Base-by-base conservation (phyloP, 768 basidiomycete genomes). In the Bullera alba region DNA sequence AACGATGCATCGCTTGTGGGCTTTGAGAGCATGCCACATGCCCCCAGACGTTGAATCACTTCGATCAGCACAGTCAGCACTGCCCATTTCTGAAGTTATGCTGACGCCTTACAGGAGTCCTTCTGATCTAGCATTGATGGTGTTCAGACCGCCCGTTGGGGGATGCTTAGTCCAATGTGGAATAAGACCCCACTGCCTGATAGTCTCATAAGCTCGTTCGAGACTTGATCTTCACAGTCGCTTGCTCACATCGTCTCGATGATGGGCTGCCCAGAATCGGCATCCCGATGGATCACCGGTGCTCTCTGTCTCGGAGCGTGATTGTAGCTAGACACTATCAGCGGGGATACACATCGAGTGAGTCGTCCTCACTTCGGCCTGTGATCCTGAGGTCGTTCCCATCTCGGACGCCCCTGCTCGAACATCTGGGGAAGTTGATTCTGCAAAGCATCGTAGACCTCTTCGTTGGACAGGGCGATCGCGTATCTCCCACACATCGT, bases 81-180 rank as follows among this genome's bases (percentile, higher is more conserved):
- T n/a, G n/a, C n/a, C n/a, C n/a, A n/a, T n/a, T n/a, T 14, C 26
- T 30, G 15, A 30, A 27, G 15, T 4, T 27, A 17, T 25, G 30
- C 42, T 45, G 21, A 27, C 12, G 25, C 54, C 67, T 46, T 35
- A 70, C 69, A 67, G 55, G 26, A 97, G 76, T 46, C 83, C 84
- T 72, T 97, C 93, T 2, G 82, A 77, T 17, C 90, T 81, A 0
- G 92, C 91, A 58, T 97, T 97, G 53, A 87, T 93, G 0, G 92
- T 95, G 60, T 80, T 87, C 35, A 90, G 73, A 1, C 61, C 53
- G 5, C 65, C 62, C 0, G 77, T 76, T 2, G 73, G 73, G 56
- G 91, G 86, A 47, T 79, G 75, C 65, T 87, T 87, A 65, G 77
- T 80, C 83, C 84, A 91, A 66, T 86, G 82, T 0, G 87, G 88